Base-by-base conservation (phyloP, 352 stramenopile genomes). In the Phytophthora foliorum region DNA sequence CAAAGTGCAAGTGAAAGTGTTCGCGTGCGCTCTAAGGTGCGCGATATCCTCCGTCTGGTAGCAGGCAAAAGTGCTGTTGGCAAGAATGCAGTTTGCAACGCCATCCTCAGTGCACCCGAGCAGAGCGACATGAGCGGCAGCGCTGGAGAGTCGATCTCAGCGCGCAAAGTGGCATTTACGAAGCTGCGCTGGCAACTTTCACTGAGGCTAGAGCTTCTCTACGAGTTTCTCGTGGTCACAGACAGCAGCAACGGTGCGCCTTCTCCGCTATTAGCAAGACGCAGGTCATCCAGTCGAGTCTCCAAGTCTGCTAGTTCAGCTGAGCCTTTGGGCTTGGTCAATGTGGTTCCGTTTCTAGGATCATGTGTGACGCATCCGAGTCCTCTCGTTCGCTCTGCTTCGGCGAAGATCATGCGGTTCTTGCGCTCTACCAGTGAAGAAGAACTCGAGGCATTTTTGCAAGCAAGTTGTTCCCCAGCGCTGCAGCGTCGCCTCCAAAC, bases 291-390 rank as follows among this genome's bases (percentile, higher is more conserved):
- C 11, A 63, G 21, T 42, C 29, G 36, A 57, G 14, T 13, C 2
- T 1, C 50, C n/a, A 76, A 73, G 36, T 4, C 51, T 16, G 39
- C 57, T 17, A 69, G 57, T 1, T 72, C 69, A 0, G 63, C 62
- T 0, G 88, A 94, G 21, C 38, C 74, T 0, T 63, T 95, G 3
- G 73, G 69, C 7, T 67, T 93, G 19, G 86, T 88, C 2, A 95
- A 90, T 38, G 62, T 95, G 21, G 78, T 95, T 0, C 84, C 82
- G 4, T 92, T 95, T 27, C 69, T 95, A 0, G 86, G 86, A 0
- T 93, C 84, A 0, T 89, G 77, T 29, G 74, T 81, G 46, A 76
- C 77, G 0, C 84, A 92, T 27, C 74, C 86, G 10, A 95, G 82
- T 61, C 69, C 75, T 24, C 58, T 79, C 0, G 61, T 92, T 3